A percentile compares a stretch with the other conserved stretches of the same genome.
Conservation (phyloP, 1,284 basidiomycete species). For the Heterobasidion irregulare region DNA sequence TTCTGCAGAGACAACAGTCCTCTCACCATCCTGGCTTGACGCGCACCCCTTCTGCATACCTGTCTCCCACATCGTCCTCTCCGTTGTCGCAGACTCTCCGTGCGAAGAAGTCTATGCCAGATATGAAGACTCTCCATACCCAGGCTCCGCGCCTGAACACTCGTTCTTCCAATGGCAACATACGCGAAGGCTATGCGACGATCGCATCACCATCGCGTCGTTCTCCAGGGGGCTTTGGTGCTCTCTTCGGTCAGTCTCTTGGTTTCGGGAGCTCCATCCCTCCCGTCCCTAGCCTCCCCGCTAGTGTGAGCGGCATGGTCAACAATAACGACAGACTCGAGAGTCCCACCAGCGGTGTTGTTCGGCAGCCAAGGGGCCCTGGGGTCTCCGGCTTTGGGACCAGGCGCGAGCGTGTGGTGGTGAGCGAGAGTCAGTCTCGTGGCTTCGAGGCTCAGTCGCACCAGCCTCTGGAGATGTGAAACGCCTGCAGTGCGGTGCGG, state of each 20-base stretch:
- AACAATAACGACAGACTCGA: constrained; percentile 25
- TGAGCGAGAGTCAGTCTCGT: constrained; percentile 45
- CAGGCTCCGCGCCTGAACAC: constrained; percentile 74
- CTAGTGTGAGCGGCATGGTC: constrained; percentile 38
- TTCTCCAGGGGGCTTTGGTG: constrained; percentile 59
- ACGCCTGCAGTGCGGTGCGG: neutral
- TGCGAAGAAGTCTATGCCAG: constrained; percentile 95
- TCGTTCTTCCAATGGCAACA: constrained; percentile 85
- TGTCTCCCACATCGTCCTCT: constrained; percentile 45
- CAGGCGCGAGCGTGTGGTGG: constrained; percentile 51
- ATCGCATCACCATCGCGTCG: constrained; percentile 76
- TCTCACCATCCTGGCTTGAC: constrained; percentile 49
- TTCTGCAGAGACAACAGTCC: constrained; percentile 23
- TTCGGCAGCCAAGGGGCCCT: constrained; percentile 76
- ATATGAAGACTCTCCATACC: constrained; percentile 78
- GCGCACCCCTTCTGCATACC: constrained; percentile 66
- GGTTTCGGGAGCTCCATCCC: constrained; percentile 41
- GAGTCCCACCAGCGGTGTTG: constrained; percentile 47
- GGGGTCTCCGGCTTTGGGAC: constrained; percentile 61
- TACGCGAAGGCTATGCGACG: constrained; percentile 85
- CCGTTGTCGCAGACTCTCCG: constrained; percentile 44
- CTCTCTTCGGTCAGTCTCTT: constrained; percentile 48
- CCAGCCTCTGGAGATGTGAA: constrained; percentile 77
- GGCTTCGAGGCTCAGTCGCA: constrained; percentile 76
- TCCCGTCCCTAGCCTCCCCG: constrained; percentile 70